These are phyloP conservation scores for Wilcoxina mikolae DNA, from an alignment of 495 filamentous ascomycete species.

Conservation along the genomic window DNA sequence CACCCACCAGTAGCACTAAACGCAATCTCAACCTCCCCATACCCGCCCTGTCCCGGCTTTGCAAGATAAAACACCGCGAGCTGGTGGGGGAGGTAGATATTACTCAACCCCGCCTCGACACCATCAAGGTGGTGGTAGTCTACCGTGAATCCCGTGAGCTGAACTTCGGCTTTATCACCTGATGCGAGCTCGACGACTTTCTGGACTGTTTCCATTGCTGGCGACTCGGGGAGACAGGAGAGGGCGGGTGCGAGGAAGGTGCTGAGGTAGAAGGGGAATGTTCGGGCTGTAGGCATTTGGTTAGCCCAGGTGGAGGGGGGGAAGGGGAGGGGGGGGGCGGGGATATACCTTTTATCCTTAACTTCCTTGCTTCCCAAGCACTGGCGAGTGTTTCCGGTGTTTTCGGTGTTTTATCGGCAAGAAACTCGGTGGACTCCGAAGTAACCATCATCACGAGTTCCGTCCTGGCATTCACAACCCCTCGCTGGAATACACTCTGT, in stretches of 20 bases:
- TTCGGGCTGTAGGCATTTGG: background rate
- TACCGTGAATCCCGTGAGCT: background rate
- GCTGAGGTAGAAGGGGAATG: background rate
- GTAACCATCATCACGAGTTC: background rate
- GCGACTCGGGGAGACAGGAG: background rate
- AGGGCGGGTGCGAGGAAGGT: background rate
- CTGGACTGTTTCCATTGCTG: background rate
- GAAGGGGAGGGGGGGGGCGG: constrained; percentile 1
- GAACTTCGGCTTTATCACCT: background rate
- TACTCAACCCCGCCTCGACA: background rate
- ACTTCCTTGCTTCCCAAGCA: background rate
- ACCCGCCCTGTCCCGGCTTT: background rate
- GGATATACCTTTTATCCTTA: constrained; percentile 1
- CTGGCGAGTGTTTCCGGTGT: background rate
- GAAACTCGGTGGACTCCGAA: background rate
- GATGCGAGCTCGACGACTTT: background rate
- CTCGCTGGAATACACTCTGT: background rate
- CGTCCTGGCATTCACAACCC: background rate
- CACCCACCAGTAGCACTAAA: background rate
- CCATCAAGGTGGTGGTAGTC: too few species aligned
- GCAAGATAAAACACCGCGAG: background rate
- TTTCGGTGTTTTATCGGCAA: background rate
- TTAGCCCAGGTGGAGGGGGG: background rate
- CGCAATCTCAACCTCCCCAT: background rate
- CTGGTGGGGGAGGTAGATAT: background rate